phyloP scores from a whole-genome alignment of 78 protist genomes.

The Chrysochromulina parva region DNA sequence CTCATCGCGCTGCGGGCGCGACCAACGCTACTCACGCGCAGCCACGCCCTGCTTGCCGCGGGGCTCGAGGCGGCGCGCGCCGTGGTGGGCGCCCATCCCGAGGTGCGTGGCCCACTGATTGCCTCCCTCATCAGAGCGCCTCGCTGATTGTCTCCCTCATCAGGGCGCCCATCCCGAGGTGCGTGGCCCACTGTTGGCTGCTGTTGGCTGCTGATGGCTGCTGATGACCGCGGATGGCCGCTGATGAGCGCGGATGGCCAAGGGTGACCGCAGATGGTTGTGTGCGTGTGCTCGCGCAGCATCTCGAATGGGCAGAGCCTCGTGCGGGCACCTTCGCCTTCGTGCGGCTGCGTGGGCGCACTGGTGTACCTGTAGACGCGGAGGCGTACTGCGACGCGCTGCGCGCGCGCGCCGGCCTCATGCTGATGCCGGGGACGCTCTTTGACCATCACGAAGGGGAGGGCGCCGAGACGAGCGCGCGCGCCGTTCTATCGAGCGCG shows the following conservation, averaged over 20 bases:
- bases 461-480: background rate
- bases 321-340: background rate
- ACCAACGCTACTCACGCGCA: background rate
- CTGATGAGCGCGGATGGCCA: too few relatives aligned
- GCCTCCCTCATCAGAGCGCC: too few relatives aligned
- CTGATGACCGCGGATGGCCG: too few relatives aligned
- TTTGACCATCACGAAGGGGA: background rate
- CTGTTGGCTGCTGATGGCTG: too few relatives aligned
- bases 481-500: too few relatives aligned
- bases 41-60: background rate
- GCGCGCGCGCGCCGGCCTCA: background rate
- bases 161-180: too few relatives aligned
- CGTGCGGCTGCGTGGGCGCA: background rate
- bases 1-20: background rate
- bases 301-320: background rate
- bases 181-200: too few relatives aligned
- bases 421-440: background rate
- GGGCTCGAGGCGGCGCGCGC: background rate
- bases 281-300: too few relatives aligned
- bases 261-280: too few relatives aligned
- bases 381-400: background rate
- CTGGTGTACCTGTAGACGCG: background rate
- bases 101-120: too few relatives aligned
- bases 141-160: too few relatives aligned
- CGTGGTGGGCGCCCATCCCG: background rate